Evolutionary conservation across 2,329 filamentous ascomycete genomes (phyloP).

Genomic region (Neonectria magnoliae): DNA sequence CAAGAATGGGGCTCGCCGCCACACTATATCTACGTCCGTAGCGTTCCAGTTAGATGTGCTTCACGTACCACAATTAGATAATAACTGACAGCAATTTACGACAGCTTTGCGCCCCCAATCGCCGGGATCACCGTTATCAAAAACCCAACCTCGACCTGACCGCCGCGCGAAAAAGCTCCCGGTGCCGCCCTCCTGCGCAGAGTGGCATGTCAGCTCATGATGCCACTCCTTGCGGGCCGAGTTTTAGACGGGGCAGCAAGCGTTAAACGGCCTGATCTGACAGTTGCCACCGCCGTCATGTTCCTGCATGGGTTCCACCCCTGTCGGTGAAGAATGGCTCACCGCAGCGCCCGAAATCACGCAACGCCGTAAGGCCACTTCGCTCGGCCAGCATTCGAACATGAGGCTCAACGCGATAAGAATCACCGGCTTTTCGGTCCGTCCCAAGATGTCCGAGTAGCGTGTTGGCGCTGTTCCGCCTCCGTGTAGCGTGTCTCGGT

Average conservation of each 20-base stretch:
- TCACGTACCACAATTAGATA: not conserved
- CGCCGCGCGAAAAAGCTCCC: not conserved
- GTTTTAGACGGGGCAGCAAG: constrained; percentile 6
- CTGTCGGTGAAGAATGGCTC: not conserved
- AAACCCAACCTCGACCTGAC: not conserved
- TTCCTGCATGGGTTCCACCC: not conserved
- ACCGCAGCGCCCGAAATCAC: constrained; percentile 1
- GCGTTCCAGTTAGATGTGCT: not conserved
- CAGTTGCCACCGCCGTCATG: not conserved
- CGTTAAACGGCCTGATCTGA: not conserved
- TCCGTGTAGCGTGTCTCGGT: not conserved
- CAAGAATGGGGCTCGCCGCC: no score
- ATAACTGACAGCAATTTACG: not conserved
- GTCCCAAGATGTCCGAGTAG: constrained; percentile 6
- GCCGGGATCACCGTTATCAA: not conserved
- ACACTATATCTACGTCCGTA: not conserved
- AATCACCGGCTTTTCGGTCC: constrained; percentile 18
- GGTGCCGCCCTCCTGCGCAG: no score
- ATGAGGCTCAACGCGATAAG: constrained; percentile 21
- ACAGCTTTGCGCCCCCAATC: not conserved
- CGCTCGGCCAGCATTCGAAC: constrained; percentile 4
- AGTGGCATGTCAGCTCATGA: not conserved
- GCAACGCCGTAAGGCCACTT: constrained; percentile 8
- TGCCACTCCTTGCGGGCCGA: constrained; percentile 3
- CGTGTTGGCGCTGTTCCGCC: constrained; percentile 3